phyloP scores from a whole-genome alignment of 306 rosid genomes.

The Fagus crenata region DNA sequence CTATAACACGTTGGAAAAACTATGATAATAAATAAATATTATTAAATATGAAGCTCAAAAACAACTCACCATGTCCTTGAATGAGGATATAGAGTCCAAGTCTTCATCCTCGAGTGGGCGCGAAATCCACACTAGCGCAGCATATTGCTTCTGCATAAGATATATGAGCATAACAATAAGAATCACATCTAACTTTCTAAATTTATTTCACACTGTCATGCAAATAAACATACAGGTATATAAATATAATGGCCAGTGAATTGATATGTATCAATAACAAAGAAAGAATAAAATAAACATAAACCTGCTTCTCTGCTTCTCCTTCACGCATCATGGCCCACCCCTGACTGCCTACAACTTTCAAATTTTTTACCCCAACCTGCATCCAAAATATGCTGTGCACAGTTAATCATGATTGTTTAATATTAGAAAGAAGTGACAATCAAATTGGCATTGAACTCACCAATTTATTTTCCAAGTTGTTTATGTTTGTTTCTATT shows the following conservation, averaged over 20 bases:
- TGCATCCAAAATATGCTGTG: constrained; percentile 36
- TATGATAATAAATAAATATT: not conserved
- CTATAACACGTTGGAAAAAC: not conserved
- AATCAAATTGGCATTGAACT: constrained; percentile 26
- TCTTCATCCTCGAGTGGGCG: constrained; percentile 70
- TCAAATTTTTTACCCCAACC: constrained; percentile 81
- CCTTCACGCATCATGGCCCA: constrained; percentile 91
- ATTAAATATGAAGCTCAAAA: not conserved
- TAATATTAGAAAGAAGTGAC: constrained; percentile 15
- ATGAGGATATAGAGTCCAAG: constrained; percentile 50
- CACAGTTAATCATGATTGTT: constrained; percentile 3
- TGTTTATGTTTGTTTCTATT: constrained; percentile 62
- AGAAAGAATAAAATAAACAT: constrained; percentile 1
- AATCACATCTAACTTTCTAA: not conserved
- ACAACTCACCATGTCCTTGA: constrained; percentile 49
- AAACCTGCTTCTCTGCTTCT: constrained; percentile 95
- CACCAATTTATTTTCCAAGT: constrained; percentile 67
- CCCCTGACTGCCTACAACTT: constrained; percentile 66
- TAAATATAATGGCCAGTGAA: constrained; percentile 3
- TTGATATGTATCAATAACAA: constrained; percentile 13
- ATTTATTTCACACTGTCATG: not conserved
- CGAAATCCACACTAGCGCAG: constrained; percentile 91
- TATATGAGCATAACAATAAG: constrained; percentile 13
- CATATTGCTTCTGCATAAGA: constrained; percentile 76
- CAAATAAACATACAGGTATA: not conserved